phyloP scores from a whole-genome alignment of 208 protist genomes.

The Trypanosoma cruzi region DNA sequence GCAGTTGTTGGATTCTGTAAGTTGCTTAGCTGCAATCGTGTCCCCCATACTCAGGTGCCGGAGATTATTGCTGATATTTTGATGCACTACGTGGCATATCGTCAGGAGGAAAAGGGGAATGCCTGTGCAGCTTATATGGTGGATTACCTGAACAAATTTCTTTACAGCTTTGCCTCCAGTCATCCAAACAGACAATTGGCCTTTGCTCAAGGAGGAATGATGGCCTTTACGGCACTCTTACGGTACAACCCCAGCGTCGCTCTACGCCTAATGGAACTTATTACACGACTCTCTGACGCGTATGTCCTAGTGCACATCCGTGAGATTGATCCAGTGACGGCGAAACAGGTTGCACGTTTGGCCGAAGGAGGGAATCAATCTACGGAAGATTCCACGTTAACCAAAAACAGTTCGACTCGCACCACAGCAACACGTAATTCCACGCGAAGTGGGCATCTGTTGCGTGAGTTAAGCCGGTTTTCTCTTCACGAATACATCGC shows the following conservation, averaged over 20 bases:
- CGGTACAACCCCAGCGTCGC: slow-evolving; percentile 36
- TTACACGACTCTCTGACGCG: slow-evolving; percentile 70
- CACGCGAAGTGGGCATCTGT: slow-evolving; percentile 76
- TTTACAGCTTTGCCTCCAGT: slow-evolving; percentile 83
- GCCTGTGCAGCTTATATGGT: slow-evolving; percentile 45
- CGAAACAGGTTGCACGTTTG: slow-evolving; percentile 27
- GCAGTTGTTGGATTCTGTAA: slow-evolving; percentile 80
- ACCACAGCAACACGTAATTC: slow-evolving; percentile 55
- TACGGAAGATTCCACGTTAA: slow-evolving; percentile 23
- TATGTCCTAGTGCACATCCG: slow-evolving; percentile 77
- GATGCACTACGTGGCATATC: slow-evolving; percentile 50
- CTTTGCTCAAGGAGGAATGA: slow-evolving; percentile 60
- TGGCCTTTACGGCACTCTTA: slow-evolving; percentile 62
- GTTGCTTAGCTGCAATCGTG: slow-evolving; percentile 85
- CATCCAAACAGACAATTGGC: slow-evolving; percentile 65
- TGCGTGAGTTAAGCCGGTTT: slow-evolving; percentile 79
- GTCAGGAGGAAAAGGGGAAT: slow-evolving; percentile 22
- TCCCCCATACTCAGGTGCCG: slow-evolving; percentile 51
- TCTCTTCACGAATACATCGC: slow-evolving; percentile 87
- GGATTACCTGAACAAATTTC: slow-evolving; percentile 74
- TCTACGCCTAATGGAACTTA: slow-evolving; percentile 51
- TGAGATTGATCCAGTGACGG: slow-evolving; percentile 85
- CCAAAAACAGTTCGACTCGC: slow-evolving; percentile 30
- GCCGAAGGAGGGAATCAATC: slow-evolving; percentile 7
- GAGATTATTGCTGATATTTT: slow-evolving; percentile 69